Conservation (phyloP, 345 rosid species). For the Dimocarpus longan region DNA sequence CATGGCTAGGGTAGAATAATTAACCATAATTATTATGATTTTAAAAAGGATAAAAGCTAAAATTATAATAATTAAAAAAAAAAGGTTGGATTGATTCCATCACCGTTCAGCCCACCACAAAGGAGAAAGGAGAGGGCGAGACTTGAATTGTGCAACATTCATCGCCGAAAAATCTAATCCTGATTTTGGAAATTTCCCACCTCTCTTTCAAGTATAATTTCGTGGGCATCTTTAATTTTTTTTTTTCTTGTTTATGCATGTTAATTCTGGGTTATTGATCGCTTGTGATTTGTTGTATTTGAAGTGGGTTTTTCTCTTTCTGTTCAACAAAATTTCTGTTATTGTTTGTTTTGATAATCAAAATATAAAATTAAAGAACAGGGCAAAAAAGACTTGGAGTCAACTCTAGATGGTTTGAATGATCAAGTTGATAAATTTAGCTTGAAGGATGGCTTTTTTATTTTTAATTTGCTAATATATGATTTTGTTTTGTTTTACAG, state of each 20-base stretch:
- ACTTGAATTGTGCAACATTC: constrained; percentile 33
- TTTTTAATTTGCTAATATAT: background rate
- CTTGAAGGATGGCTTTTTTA: constrained; percentile 8
- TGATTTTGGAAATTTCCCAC: constrained; percentile 1
- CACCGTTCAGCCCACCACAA: constrained; percentile 19
- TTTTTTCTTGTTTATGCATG: constrained; percentile 26
- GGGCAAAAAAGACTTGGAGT: constrained; percentile 1
- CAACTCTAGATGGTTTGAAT: too few species aligned
- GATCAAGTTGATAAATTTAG: background rate
- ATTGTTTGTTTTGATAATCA: constrained; percentile 8
- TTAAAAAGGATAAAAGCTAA: too few species aligned
- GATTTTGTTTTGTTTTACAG: constrained; percentile 36
- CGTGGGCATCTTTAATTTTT: constrained; percentile 12
- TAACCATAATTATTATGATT: too few species aligned
- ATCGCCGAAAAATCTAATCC: constrained; percentile 22
- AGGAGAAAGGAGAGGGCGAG: constrained; percentile 12
- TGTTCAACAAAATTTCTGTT: background rate
- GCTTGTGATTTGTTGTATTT: background rate
- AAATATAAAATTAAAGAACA: background rate
- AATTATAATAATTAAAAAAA: too few species aligned
- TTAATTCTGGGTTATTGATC: constrained; percentile 16
- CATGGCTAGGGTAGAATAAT: too few species aligned
- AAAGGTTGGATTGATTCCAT: constrained; percentile 26
- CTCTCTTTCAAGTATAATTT: constrained; percentile 16
- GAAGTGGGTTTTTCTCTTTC: background rate